phyloP scores from a whole-genome alignment of 225 moss, liverwort and hornwort genomes.

The Climacium dendroides region DNA sequence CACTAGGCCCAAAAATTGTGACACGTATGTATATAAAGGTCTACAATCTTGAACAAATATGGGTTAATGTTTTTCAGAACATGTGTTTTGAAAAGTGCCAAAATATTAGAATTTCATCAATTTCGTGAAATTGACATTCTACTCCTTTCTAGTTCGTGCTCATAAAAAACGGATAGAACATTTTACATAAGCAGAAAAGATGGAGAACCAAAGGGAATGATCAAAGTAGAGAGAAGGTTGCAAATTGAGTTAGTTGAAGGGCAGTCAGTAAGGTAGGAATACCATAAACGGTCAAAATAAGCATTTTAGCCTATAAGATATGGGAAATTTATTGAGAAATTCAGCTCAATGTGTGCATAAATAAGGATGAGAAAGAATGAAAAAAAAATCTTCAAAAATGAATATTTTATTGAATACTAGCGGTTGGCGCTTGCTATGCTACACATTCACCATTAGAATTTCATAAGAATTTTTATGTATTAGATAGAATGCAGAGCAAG shows the following conservation, averaged over 20 bases:
- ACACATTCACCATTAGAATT: no score
- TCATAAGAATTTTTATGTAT: no score
- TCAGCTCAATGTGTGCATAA: no score
- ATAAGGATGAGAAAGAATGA: no score
- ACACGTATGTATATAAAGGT: neutral
- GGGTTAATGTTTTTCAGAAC: neutral
- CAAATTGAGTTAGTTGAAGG: neutral
- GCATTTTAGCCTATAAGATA: no score
- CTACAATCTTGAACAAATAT: neutral
- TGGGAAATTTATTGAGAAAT: no score
- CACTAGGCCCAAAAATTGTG: rapidly evolving
- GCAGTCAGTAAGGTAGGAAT: no score
- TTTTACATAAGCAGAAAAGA: neutral
- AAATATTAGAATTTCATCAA: neutral
- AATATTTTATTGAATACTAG: no score
- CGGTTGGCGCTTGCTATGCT: no score
- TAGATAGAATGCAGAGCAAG: no score
- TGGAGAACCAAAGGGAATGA: neutral
- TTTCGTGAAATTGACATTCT: neutral
- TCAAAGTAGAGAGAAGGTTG: neutral
- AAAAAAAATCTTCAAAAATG: no score
- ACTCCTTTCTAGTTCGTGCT: neutral
- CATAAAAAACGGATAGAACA: neutral
- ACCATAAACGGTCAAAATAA: no score
- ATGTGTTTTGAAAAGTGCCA: neutral